These are phyloP conservation scores for Leptodontidium sp. DNA, from an alignment of 2,329 filamentous ascomycete species.

Conservation along the genomic window DNA sequence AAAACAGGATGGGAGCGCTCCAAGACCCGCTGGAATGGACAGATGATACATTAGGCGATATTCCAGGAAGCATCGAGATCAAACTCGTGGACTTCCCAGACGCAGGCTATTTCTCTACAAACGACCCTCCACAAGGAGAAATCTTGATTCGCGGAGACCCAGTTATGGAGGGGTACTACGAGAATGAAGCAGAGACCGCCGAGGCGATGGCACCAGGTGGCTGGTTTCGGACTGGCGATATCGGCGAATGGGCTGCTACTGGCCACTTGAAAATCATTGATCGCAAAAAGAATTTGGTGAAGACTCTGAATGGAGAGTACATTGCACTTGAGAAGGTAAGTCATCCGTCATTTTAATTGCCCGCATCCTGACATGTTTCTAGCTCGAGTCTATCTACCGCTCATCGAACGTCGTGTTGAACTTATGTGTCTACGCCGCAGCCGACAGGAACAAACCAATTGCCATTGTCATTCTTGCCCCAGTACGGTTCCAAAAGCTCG, in stretches of 20 bases:
- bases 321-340: slow-evolving; percentile 84
- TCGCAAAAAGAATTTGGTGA: slow-evolving; percentile 92
- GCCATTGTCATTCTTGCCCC: slow-evolving; percentile 77
- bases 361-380: slow-evolving; percentile 30
- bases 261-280: slow-evolving; percentile 82
- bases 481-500: slow-evolving; percentile 64
- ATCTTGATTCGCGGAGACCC: slow-evolving; percentile 83
- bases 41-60: slow-evolving; percentile 77
- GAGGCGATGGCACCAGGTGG: slow-evolving; percentile 75
- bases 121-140: slow-evolving; percentile 80
- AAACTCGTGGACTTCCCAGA: slow-evolving; percentile 91
- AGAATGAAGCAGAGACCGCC: slow-evolving; percentile 84
- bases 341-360: too few species aligned
- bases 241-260: slow-evolving; percentile 77
- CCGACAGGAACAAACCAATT: slow-evolving; percentile 76
- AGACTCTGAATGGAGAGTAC: slow-evolving; percentile 94
- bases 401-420: slow-evolving; percentile 79
- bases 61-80: slow-evolving; percentile 78
- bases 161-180: slow-evolving; percentile 79
- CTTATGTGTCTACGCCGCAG: slow-evolving; percentile 83
- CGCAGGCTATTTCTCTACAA: slow-evolving; percentile 73
- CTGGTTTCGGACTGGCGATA: slow-evolving; percentile 94
- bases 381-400: slow-evolving; percentile 87
- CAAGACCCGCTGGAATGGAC: slow-evolving; percentile 86
- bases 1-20: slow-evolving; percentile 72